These are phyloP conservation scores for Babesia ovata DNA, from an alignment of 169 alveolate species.

Conservation along the genomic window DNA sequence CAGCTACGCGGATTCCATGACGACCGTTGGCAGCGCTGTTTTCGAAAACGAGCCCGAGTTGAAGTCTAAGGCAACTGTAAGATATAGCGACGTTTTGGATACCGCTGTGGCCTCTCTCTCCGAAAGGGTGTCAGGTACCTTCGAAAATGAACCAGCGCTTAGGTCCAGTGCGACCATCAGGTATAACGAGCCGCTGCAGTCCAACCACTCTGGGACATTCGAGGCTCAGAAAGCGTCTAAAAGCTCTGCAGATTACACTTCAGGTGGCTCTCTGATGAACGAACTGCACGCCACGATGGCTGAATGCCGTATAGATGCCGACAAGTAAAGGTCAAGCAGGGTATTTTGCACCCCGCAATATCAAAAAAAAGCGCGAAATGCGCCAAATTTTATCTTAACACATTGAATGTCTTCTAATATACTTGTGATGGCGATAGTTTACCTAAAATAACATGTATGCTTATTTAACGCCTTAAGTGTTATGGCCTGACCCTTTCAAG, in stretches of 20 bases:
- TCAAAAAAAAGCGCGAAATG: too few relatives aligned
- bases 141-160: slow-evolving; percentile 48
- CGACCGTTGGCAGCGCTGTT: not conserved
- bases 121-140: slow-evolving; percentile 24
- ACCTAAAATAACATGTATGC: too few relatives aligned
- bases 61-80: slow-evolving; percentile 46
- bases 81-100: slow-evolving; percentile 27
- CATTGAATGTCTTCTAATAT: too few relatives aligned
- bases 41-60: slow-evolving; percentile 23
- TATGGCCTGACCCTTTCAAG: too few relatives aligned
- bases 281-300: slow-evolving; percentile 66
- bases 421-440: too few relatives aligned
- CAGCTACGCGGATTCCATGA: slow-evolving; percentile 17
- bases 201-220: slow-evolving; percentile 35
- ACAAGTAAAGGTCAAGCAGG: not conserved
- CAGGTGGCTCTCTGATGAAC: slow-evolving; percentile 41
- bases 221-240: slow-evolving; percentile 51
- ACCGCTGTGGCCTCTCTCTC: not conserved
- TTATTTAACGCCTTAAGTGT: too few relatives aligned
- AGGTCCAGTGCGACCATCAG: slow-evolving; percentile 53
- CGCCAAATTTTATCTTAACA: too few relatives aligned
- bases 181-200: slow-evolving; percentile 26
- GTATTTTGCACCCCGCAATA: too few relatives aligned
- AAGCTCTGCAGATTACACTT: slow-evolving; percentile 45
- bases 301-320: slow-evolving; percentile 50